Evolutionary conservation across 768 basidiomycete species (phyloP), one percentile per base, ranked within the genome.

Genomic region (Inosperma sp.): DNA sequence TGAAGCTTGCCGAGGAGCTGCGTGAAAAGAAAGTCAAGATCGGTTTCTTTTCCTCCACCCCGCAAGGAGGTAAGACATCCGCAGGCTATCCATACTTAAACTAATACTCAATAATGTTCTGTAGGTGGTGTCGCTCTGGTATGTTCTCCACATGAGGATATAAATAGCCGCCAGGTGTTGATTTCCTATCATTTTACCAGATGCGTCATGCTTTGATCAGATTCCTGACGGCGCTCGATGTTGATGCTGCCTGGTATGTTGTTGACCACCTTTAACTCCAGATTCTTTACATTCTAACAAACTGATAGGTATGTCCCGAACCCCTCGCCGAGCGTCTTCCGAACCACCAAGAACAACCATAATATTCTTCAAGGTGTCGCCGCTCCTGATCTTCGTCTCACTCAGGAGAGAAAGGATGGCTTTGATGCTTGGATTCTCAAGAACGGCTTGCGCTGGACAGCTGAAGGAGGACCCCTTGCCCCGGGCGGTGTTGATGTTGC

Each of bases 171-270:
- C 26, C 21, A 2, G 23, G 37, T 7, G 42, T 51, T 50, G 56
- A 52, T 50, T 45, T 36, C 58, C 63, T 63, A 58, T 67, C 57
- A n/a, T n/a, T n/a, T 57, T 51, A 51, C 51, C 62, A 89, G 80
- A 95, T 97, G 92, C 83, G 93, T 58, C 93, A 96, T 68, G 91
- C 93, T 23, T 71, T 97, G 59, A 86, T 96, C 66, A 79, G 94
- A 51, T 86, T 97, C 72, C 76, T 90, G 72, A 73, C 79, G 43
- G 77, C 80, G 43, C 70, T 92, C 48, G 92, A 92, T 53, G 87
- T 92, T 34, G 87, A 93, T 61, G 83, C 64, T 55, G 83, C 84
- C 51, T 93, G 91, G 92, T 92, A 66, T 63, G 82, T 75, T 26
- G 62, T 59, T 51, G 60, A 59, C 55, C 64, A 59, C 37, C 14